Evolutionary conservation across 2,329 filamentous ascomycete genomes (phyloP).

Genomic region (Ophiosphaerella narmari): DNA sequence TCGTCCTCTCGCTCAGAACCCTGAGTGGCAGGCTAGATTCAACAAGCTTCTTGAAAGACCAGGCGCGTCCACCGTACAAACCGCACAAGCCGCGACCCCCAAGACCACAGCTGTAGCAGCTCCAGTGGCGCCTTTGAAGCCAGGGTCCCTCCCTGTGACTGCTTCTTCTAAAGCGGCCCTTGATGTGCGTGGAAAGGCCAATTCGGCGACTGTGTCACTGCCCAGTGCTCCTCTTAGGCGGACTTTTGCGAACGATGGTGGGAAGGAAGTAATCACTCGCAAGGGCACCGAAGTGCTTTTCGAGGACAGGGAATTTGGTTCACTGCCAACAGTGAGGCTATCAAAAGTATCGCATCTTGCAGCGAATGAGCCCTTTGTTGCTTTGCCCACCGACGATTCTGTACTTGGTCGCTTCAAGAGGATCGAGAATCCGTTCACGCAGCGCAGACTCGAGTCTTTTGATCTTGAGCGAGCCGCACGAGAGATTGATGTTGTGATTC

Average conservation of each 20-base stretch:
- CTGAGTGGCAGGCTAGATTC: conserved; percentile 81
- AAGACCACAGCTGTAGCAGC: conserved; percentile 26
- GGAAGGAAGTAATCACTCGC: conserved; percentile 46
- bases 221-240: conserved; percentile 48
- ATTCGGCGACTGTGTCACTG: conserved; percentile 72
- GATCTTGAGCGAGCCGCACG: conserved; percentile 31
- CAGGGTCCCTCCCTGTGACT: conserved; percentile 62
- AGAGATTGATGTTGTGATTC: conserved; percentile 35
- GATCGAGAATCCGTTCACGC: conserved; percentile 36
- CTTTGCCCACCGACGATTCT: conserved; percentile 28
- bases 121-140: conserved; percentile 44
- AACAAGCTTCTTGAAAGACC: conserved; percentile 75
- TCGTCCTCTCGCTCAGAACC: conserved; percentile 45
- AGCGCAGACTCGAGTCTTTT: conserved; percentile 29
- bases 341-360: conserved; percentile 40
- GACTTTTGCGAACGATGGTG: conserved; percentile 32
- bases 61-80: conserved; percentile 13
- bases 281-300: conserved; percentile 50
- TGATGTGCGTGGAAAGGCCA: conserved; percentile 53
- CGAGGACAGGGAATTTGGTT: conserved; percentile 54
- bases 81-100: conserved; percentile 33
- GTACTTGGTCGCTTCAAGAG: conserved; percentile 25
- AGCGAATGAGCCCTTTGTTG: conserved; percentile 35
- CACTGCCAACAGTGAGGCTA: conserved; percentile 46
- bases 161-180: conserved; percentile 67